Percentiles rank a stretch among this genome's conserved stretches.
phyloP scores from a whole-genome alignment of 164 flowering plant genomes.

The Taxillus chinensis region DNA sequence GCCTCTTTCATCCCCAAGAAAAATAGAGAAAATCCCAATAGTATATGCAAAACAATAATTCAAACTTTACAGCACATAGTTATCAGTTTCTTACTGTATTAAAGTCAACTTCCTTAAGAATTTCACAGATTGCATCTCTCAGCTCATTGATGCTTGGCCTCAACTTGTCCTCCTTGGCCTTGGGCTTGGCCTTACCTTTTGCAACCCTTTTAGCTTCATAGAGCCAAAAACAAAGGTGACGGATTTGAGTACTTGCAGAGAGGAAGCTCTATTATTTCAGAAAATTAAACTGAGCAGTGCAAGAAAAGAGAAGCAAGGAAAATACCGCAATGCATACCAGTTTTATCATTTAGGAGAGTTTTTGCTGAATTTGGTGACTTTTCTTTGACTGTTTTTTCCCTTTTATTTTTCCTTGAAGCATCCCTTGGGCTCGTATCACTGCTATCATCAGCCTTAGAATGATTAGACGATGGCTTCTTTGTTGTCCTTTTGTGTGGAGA shows the following conservation, averaged over 20 bases:
- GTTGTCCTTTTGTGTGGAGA: conserved; percentile 32
- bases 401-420: conserved; percentile 58
- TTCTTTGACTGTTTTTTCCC: conserved; percentile 27
- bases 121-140: conserved; percentile 58
- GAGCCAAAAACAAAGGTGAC: background rate
- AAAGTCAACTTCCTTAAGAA: conserved; percentile 85
- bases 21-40: no score
- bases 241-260: no score
- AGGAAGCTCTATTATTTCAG: no score
- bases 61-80: background rate
- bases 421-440: conserved; percentile 39
- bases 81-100: conserved; percentile 51
- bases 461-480: conserved; percentile 31
- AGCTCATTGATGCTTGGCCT: conserved; percentile 59
- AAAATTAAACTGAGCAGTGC: no score
- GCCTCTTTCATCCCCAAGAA: no score
- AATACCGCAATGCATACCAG: conserved; percentile 21
- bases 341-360: conserved; percentile 41
- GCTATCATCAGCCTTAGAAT: conserved; percentile 31
- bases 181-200: conserved; percentile 47
- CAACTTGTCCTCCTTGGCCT: conserved; percentile 25
- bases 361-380: conserved; percentile 34
- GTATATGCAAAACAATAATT: background rate
- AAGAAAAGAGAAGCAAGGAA: no score
- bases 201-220: conserved; percentile 32